Percentiles rank a stretch among this genome's conserved stretches.
Conservation (phyloP, 2,329 filamentous ascomycete species). For the Colletotrichum cordylinicola region DNA sequence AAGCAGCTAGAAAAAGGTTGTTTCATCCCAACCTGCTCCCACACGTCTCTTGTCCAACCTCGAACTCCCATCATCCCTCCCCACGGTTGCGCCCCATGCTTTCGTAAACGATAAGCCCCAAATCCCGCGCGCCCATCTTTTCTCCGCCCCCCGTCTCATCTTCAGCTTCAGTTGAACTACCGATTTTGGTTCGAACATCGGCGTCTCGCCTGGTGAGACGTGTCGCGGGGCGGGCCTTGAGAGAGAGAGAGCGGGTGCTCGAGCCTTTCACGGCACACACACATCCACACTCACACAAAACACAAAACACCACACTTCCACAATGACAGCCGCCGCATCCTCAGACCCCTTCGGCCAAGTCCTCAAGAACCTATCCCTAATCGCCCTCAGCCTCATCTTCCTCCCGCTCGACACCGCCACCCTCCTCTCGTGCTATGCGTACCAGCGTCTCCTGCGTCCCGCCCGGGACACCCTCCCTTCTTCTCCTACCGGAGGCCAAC, state of each 20-base stretch:
- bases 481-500: neutral
- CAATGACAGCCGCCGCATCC: neutral
- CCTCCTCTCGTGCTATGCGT: neutral
- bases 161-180: neutral
- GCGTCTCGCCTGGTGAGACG: neutral
- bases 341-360: constrained; percentile 1
- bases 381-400: constrained; percentile 7
- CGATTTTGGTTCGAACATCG: neutral
- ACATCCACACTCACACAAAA: neutral
- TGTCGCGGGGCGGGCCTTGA: neutral
- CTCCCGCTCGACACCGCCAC: constrained; percentile 9
- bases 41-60: neutral
- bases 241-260: neutral
- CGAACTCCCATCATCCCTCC: neutral
- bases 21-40: neutral
- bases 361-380: constrained; percentile 18
- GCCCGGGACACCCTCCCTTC: neutral
- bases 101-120: neutral
- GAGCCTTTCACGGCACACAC: neutral
- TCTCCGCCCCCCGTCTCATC: constrained; percentile 6
- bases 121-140: neutral
- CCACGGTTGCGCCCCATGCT: neutral
- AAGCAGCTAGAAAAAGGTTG: neutral
- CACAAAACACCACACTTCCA: neutral
- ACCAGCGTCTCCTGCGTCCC: neutral